Evolutionary conservation across 1,139 yeast genomes (phyloP).

Genomic region (Geotrichum cucujoidarum): DNA sequence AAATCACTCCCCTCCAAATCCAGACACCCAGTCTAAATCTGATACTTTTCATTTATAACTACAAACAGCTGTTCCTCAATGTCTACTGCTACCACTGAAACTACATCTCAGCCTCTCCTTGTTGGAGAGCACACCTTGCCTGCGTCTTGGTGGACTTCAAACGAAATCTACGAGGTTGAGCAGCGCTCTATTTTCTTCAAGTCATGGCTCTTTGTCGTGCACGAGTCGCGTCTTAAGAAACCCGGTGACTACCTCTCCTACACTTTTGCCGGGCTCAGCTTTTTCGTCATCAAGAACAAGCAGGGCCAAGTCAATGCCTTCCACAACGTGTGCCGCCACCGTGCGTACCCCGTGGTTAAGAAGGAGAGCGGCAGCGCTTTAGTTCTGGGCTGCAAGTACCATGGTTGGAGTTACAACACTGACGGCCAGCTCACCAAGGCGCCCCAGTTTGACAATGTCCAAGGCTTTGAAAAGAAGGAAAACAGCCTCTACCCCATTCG

Average conservation of each 20-base stretch:
- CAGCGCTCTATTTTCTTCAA: slow-evolving; percentile 53
- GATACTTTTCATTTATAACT: too few species aligned
- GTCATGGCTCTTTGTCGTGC: slow-evolving; percentile 53
- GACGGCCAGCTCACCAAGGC: slow-evolving; percentile 56
- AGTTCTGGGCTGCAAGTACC: slow-evolving; percentile 56
- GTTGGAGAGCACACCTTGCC: slow-evolving; percentile 55
- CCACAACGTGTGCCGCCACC: slow-evolving; percentile 60
- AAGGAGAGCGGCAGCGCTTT: slow-evolving; percentile 55
- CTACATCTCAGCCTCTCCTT: neutral
- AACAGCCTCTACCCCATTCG: slow-evolving; percentile 53
- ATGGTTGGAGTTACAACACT: slow-evolving; percentile 61
- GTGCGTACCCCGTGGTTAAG: slow-evolving; percentile 57
- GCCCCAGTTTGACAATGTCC: slow-evolving; percentile 55
- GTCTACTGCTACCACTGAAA: slow-evolving; percentile 10
- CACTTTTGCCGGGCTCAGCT: slow-evolving; percentile 49
- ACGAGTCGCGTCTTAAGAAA: slow-evolving; percentile 47
- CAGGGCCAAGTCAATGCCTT: slow-evolving; percentile 50
- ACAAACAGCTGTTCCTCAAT: too few species aligned
- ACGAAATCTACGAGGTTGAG: slow-evolving; percentile 52
- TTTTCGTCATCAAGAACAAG: slow-evolving; percentile 52
- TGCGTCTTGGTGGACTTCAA: slow-evolving; percentile 63
- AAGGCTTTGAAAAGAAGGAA: slow-evolving; percentile 53
- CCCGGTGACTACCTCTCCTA: slow-evolving; percentile 54
- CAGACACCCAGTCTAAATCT: too few species aligned
- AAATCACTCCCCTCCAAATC: too few species aligned